Base-by-base conservation (phyloP, 1,284 basidiomycete species). In the Lentinula novae-zelandiae region DNA sequence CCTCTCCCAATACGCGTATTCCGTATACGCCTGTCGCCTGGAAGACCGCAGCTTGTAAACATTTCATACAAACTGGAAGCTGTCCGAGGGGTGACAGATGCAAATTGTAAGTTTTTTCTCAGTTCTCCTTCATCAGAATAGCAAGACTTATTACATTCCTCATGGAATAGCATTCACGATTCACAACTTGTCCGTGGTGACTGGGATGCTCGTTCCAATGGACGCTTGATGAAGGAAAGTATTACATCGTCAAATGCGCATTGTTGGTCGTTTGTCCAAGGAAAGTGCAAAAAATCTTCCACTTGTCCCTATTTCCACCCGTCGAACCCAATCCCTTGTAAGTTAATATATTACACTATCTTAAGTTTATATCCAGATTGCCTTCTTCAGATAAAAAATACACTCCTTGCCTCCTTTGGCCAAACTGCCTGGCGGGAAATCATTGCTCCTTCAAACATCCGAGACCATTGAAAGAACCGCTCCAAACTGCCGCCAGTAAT, bases 31-130 rank as follows among this genome's bases (percentile, higher is more conserved):
- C 36, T 53, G 55, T 71, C 20, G 69, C 72, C 39, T 75, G 74
- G 67, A 74, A 74, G 60, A 80, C 72, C 33, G 69, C 72, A 10
- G 70, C 76, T 7, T 82, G 78, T 62, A 73, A 73, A 60, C 76
- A 81, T 66, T 80, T 74, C 50, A 75, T 74, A 62, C 76, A 74
- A 59, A 70, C 73, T 20, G 81, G 79, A 5, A 76, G 73, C 74
- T 82, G 80, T 65, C 78, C 78, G 2, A 65, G 73, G 10, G 79
- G 75, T 15, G 69, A 73, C 10, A 67, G 70, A n/a, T 82, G 80
- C 62, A 74, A 70, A 63, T 80, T 80, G 81, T 82, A 68, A 65
- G 80, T 67, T 12, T 10, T 46, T 51, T 53, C 55, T 38, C 10
- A 31, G n/a, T 54, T 60, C 40, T 42, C 17, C 51, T 36, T 49